Evolutionary conservation across 768 basidiomycete species (phyloP).

Genomic region (Lactarius tabidus): DNA sequence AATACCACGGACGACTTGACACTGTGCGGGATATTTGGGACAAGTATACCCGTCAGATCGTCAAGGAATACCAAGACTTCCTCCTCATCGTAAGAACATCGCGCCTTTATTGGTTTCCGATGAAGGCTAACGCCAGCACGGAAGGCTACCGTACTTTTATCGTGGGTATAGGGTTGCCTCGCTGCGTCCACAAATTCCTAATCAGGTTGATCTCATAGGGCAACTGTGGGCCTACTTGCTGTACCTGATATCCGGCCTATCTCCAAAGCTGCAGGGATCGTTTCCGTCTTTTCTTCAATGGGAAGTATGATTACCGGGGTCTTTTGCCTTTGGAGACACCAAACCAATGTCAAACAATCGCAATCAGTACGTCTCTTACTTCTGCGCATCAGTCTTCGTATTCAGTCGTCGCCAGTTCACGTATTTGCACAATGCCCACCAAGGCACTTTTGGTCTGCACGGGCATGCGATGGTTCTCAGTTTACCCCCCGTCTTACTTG

Average conservation of each 20-base stretch:
- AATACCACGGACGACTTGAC: constrained; percentile 47
- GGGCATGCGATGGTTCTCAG: constrained; percentile 51
- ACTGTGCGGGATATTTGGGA: constrained; percentile 50
- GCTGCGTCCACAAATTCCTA: neutral
- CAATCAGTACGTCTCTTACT: constrained; percentile 36
- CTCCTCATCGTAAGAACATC: constrained; percentile 44
- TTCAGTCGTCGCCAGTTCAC: constrained; percentile 38
- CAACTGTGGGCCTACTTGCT: constrained; percentile 48
- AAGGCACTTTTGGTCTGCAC: constrained; percentile 41
- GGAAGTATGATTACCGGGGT: constrained; percentile 54
- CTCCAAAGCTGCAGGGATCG: constrained; percentile 35
- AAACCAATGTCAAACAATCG: constrained; percentile 41
- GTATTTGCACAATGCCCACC: constrained; percentile 50
- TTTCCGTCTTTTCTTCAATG: constrained; percentile 48
- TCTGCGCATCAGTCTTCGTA: neutral
- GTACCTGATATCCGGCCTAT: constrained; percentile 38
- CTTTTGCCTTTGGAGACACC: constrained; percentile 55
- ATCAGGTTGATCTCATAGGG: constrained; percentile 32
- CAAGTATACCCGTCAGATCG: constrained; percentile 46
- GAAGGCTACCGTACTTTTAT: constrained; percentile 51
- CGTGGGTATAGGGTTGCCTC: constrained; percentile 34
- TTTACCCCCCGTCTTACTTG: constrained; percentile 50
- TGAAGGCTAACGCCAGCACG: neutral
- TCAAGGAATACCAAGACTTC: constrained; percentile 54
- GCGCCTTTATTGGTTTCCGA: neutral